Evolutionary conservation across 768 basidiomycete genomes (phyloP).

Genomic region (Cytidiella melzeri): DNA sequence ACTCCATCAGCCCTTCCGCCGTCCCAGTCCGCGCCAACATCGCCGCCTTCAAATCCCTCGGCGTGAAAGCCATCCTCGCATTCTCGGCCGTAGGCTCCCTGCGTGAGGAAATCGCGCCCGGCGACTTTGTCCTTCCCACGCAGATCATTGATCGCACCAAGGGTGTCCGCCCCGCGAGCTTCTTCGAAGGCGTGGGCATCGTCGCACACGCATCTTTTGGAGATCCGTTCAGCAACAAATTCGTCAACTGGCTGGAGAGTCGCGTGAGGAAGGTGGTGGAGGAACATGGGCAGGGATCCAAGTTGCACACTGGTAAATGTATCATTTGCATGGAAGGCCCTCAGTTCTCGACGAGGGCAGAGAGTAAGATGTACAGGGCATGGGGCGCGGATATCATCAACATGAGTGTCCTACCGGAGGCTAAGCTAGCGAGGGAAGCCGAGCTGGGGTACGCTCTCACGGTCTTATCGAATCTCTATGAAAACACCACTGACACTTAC

Average conservation of each 20-base stretch:
- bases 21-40: conserved; percentile 92
- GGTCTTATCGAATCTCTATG: neutral
- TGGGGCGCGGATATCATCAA: conserved; percentile 96
- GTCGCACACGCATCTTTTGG: conserved; percentile 95
- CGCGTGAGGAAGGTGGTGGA: conserved; percentile 60
- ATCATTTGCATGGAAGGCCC: conserved; percentile 97
- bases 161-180: conserved; percentile 81
- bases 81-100: conserved; percentile 96
- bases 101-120: conserved; percentile 87
- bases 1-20: conserved; percentile 70
- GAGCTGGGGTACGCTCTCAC: conserved; percentile 67
- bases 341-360: conserved; percentile 97
- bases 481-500: neutral
- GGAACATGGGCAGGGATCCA: conserved; percentile 49
- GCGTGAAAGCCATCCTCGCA: conserved; percentile 82
- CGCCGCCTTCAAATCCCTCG: conserved; percentile 88
- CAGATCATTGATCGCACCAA: conserved; percentile 98
- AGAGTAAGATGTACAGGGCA: conserved; percentile 87
- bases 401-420: conserved; percentile 95
- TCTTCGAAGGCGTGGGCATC: conserved; percentile 75
- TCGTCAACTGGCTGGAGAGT: conserved; percentile 60
- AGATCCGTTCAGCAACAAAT: conserved; percentile 72
- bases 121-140: conserved; percentile 79
- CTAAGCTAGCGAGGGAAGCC: conserved; percentile 94
- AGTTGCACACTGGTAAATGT: conserved; percentile 76